These are phyloP conservation scores for Vanderwaltozyma polyspora DNA, from an alignment of 805 yeast genomes.

Conservation along the genomic window DNA sequence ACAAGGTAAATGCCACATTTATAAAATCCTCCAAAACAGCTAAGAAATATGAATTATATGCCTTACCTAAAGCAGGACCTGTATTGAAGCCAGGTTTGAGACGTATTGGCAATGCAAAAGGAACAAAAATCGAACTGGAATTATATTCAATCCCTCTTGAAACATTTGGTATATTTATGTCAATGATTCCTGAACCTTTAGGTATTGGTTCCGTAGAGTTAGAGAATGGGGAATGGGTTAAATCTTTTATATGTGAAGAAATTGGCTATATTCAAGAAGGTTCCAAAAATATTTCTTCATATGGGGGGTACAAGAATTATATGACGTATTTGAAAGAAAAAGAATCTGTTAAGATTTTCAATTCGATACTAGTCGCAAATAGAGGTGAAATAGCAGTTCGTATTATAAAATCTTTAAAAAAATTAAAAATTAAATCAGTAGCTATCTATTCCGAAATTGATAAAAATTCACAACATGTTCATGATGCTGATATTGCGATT, in stretches of 20 bases:
- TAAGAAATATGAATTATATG: conserved; percentile 61
- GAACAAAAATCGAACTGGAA: conserved; percentile 61
- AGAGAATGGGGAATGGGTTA: conserved; percentile 69
- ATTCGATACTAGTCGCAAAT: conserved; percentile 85
- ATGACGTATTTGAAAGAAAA: conserved; percentile 14
- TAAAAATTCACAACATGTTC: conserved; percentile 77
- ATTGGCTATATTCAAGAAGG: conserved; percentile 64
- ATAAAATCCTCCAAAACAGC: conserved; percentile 60
- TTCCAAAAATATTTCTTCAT: conserved; percentile 68
- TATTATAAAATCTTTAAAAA: conserved; percentile 78
- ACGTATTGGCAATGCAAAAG: conserved; percentile 42
- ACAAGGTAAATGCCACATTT: conserved; percentile 68
- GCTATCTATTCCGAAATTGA: conserved; percentile 91
- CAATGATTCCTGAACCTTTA: conserved; percentile 87
- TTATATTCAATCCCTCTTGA: conserved; percentile 73
- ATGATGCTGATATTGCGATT: conserved; percentile 70
- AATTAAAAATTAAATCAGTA: conserved; percentile 63
- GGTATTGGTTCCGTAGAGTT: conserved; percentile 92
- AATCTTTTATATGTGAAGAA: conserved; percentile 93
- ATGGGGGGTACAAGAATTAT: conserved; percentile 82
- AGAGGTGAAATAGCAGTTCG: conserved; percentile 97
- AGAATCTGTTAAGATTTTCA: conserved; percentile 48
- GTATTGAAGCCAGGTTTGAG: conserved; percentile 83
- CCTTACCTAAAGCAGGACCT: conserved; percentile 73
- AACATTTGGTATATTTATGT: conserved; percentile 69